Conservation (phyloP, 108 stramenopile species). For the Skeletonema menzelii region DNA sequence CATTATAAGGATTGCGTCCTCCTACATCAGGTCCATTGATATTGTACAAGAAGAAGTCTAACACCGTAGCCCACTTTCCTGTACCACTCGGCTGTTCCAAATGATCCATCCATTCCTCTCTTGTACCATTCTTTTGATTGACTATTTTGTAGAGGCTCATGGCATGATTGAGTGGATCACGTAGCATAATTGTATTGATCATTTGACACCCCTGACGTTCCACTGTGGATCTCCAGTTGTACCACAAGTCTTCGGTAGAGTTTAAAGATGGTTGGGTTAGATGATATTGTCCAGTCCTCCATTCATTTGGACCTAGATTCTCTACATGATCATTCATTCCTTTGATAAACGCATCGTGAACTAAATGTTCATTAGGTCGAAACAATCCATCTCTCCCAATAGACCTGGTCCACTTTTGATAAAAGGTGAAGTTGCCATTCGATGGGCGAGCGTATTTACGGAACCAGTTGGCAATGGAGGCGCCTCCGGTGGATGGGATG, state of each 20-base stretch:
- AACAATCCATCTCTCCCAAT: slow-evolving; percentile 4
- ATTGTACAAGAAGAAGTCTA: slow-evolving; percentile 39
- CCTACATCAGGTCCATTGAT: too few relatives aligned
- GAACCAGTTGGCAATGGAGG: slow-evolving; percentile 23
- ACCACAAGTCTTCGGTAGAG: slow-evolving; percentile 21
- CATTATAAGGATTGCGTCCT: slow-evolving; percentile 31
- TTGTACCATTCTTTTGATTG: slow-evolving; percentile 11
- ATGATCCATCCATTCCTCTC: slow-evolving; percentile 34
- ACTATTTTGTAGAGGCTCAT: slow-evolving; percentile 39
- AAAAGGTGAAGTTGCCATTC: slow-evolving; percentile 8
- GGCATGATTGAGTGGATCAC: slow-evolving; percentile 46
- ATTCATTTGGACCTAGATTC: slow-evolving; percentile 43
- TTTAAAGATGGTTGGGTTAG: slow-evolving; percentile 25
- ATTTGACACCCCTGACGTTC: slow-evolving; percentile 41
- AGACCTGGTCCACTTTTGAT: not conserved
- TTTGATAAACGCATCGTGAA: not conserved
- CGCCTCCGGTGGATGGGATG: slow-evolving; percentile 16
- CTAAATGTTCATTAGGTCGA: not conserved
- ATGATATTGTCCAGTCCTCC: slow-evolving; percentile 44
- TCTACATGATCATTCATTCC: slow-evolving; percentile 18
- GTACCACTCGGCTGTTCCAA: slow-evolving; percentile 9
- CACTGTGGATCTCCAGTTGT: slow-evolving; percentile 33
- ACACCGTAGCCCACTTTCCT: slow-evolving; percentile 26
- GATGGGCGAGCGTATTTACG: not conserved
- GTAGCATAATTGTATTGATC: slow-evolving; percentile 43